These are phyloP conservation scores for Rosa rugosa DNA, from an alignment of 306 rosid species.

Conservation along the genomic window DNA sequence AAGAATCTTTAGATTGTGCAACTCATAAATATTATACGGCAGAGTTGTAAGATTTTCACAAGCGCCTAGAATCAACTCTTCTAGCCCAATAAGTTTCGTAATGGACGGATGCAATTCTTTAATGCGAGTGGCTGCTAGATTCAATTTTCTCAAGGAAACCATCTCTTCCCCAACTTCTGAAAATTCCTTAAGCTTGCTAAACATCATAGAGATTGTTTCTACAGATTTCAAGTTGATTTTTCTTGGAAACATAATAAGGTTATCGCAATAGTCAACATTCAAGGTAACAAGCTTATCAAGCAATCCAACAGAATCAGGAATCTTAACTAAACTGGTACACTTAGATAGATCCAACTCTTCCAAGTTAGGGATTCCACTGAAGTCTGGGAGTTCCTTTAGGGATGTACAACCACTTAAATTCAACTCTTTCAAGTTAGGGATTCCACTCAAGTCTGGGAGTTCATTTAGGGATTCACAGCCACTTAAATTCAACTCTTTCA, in stretches of 20 bases:
- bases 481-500: background rate
- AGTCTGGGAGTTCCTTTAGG: no score
- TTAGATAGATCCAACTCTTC: no score
- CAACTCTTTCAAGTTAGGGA: background rate
- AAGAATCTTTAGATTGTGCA: no score
- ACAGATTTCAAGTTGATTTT: background rate
- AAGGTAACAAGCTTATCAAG: background rate
- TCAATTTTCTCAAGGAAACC: background rate
- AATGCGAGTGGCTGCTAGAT: background rate
- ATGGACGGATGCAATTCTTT: background rate
- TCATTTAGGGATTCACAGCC: no score
- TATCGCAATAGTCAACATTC: background rate
- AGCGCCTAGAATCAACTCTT: fast-evolving
- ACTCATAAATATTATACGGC: background rate
- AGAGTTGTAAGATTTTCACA: background rate
- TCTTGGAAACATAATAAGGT: background rate
- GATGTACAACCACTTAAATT: background rate
- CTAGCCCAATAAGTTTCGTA: background rate
- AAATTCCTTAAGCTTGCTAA: background rate
- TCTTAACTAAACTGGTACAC: background rate
- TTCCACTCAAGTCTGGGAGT: no score
- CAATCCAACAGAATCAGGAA: background rate
- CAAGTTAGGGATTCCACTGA: background rate
- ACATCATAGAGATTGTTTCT: background rate
- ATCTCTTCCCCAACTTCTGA: background rate